Base-by-base conservation (phyloP, 345 rosid species). In the Sisymbrium irio region DNA sequence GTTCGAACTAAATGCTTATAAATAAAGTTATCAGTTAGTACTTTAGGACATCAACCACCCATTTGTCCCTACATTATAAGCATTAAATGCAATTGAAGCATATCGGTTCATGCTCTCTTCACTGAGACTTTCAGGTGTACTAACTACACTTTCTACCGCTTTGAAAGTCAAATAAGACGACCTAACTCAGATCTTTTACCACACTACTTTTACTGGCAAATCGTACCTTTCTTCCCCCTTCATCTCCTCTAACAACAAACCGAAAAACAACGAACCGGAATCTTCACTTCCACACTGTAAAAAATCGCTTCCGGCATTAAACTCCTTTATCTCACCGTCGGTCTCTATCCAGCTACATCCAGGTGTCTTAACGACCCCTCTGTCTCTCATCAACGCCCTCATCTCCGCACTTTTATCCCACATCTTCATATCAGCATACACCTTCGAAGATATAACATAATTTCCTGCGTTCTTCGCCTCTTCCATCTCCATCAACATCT, bases 271-370 rank as follows among this genome's bases (percentile, higher is more conserved):
- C 53, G 61, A 77, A 56, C 78, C 75, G 1, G 83, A 69, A 56
- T 81, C 80, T 57, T 67, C 36, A 10, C 44, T 32, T 4, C 75
- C 81, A 62, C 71, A 18, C 71, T 69, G 50, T 19, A 62, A 57
- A 56, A 72, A 49, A 40, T 37, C 76, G 55, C 81, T 87, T 53
- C 98, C 91, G 8, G 96, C 88, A 71, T 72, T 88, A 82, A 91
- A 93, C 76, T 91, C 97, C 58, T 75, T 80, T 25, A 80, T 67
- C 75, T 74, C 81, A 71, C 77, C 76, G 49, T 80, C 71, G 11
- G 85, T 82, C 65, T 81, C 95, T 5, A 91, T 79, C 98, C 97
- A 94, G 77, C 96, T 94, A 76, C 98, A 91, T 13, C 97, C 98
- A 13, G 96, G 95, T 57, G 90, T 86, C 81, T 93, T 93, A 25